phyloP scores from a whole-genome alignment of 176 grass and related monocot species.

The Poa pratensis region DNA sequence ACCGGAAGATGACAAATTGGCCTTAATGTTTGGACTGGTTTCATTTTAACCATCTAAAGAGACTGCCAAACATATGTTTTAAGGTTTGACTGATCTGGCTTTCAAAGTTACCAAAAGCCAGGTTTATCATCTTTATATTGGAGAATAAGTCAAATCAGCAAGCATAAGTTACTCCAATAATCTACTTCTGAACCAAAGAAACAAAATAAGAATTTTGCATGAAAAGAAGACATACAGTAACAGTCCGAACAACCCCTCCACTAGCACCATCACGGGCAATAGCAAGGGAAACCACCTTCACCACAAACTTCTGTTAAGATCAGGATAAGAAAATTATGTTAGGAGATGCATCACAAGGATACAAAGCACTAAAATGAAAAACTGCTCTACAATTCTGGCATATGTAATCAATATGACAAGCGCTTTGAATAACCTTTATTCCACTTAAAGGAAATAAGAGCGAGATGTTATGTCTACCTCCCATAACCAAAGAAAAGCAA shows the following conservation, averaged over 20 bases:
- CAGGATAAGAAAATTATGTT: constrained; percentile 28
- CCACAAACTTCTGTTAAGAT: constrained; percentile 76
- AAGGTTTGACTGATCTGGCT: background rate
- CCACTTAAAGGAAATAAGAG: too few relatives aligned
- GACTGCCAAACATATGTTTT: background rate
- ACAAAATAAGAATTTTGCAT: background rate
- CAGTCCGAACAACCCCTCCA: constrained; percentile 52
- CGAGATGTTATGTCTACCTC: too few relatives aligned
- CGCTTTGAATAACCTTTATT: too few relatives aligned
- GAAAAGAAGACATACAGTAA: constrained; percentile 32
- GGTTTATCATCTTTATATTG: background rate
- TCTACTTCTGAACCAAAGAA: constrained; percentile 13
- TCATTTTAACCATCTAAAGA: background rate
- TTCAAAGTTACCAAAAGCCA: background rate
- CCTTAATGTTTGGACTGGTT: background rate
- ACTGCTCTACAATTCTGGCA: background rate
- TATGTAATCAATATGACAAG: background rate
- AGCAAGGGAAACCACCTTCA: constrained; percentile 90
- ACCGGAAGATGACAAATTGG: background rate
- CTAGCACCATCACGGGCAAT: constrained; percentile 78
- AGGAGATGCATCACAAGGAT: constrained; percentile 19
- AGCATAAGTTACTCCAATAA: background rate
- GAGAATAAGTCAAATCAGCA: background rate
- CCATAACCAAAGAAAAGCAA: background rate
- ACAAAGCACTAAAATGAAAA: background rate